These are phyloP conservation scores for Tulasnella sp. DNA, from an alignment of 768 basidiomycete genomes.

Conservation along the genomic window DNA sequence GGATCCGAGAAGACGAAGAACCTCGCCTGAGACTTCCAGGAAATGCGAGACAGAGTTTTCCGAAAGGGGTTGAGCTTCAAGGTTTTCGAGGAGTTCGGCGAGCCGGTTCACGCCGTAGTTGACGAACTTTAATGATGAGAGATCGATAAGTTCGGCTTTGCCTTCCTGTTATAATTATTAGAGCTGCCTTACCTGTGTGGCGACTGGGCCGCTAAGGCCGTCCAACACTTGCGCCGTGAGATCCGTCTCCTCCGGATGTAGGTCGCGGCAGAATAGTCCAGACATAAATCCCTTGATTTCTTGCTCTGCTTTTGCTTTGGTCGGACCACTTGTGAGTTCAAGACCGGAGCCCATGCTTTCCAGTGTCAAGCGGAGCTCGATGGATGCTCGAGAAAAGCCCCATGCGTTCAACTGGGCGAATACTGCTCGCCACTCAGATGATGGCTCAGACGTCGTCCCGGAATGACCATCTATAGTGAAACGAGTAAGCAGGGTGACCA, in stretches of 20 bases:
- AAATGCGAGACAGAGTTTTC: neutral
- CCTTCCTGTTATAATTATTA: neutral
- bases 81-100: conserved; percentile 19
- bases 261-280: conserved; percentile 66
- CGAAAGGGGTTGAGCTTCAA: neutral
- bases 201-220: conserved; percentile 62
- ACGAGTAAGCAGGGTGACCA: neutral
- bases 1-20: conserved; percentile 29
- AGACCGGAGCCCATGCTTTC: conserved; percentile 70
- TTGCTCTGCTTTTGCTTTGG: conserved; percentile 52
- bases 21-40: conserved; percentile 25
- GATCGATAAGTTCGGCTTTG: neutral
- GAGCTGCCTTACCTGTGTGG: conserved; percentile 33
- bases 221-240: conserved; percentile 79
- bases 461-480: neutral
- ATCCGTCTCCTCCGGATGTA: conserved; percentile 74
- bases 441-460: neutral
- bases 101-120: conserved; percentile 28
- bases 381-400: conserved; percentile 76
- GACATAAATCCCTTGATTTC: conserved; percentile 64
- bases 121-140: conserved; percentile 18
- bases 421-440: conserved; percentile 45
- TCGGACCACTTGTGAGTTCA: conserved; percentile 42
- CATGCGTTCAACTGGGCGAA: conserved; percentile 72
- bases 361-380: conserved; percentile 71